phyloP scores from a whole-genome alignment of 257 asterid species.

The Solanum virginianum region DNA sequence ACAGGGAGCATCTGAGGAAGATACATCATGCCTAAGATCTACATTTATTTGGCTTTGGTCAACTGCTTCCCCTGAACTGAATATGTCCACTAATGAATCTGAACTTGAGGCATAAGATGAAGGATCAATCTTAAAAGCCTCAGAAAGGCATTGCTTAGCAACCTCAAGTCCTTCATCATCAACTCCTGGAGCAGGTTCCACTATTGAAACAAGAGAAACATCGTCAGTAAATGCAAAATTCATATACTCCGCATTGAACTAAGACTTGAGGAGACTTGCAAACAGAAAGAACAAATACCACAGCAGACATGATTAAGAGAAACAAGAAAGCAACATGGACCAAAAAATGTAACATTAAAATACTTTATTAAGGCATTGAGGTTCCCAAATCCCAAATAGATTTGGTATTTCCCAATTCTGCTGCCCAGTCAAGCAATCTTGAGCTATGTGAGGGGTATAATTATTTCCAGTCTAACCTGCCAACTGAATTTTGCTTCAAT shows the following conservation, averaged over 20 bases:
- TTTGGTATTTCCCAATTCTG: neutral
- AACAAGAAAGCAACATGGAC: neutral
- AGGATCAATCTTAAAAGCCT: constrained; percentile 56
- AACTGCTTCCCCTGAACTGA: constrained; percentile 22
- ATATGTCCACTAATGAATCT: constrained; percentile 54
- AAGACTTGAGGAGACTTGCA: neutral
- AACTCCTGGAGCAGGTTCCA: constrained; percentile 57
- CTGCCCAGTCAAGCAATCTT: neutral
- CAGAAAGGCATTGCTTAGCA: constrained; percentile 66
- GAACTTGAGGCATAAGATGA: constrained; percentile 23
- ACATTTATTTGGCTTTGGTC: neutral
- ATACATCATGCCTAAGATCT: constrained; percentile 3
- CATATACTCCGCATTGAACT: neutral
- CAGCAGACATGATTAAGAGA: neutral
- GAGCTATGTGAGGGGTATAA: neutral
- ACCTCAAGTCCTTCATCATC: constrained; percentile 68
- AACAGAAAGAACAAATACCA: neutral
- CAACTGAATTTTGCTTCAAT: neutral
- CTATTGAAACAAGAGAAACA: constrained; percentile 10
- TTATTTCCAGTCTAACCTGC: neutral
- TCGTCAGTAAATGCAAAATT: neutral
- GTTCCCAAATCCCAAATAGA: neutral
- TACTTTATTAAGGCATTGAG: neutral
- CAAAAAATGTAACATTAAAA: neutral
- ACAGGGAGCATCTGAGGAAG: constrained; percentile 19